Percentiles rank a stretch among this genome's conserved stretches.
These are phyloP conservation scores for Dactylellina cionopaga DNA, from an alignment of 2,329 filamentous ascomycete species.

Conservation along the genomic window DNA sequence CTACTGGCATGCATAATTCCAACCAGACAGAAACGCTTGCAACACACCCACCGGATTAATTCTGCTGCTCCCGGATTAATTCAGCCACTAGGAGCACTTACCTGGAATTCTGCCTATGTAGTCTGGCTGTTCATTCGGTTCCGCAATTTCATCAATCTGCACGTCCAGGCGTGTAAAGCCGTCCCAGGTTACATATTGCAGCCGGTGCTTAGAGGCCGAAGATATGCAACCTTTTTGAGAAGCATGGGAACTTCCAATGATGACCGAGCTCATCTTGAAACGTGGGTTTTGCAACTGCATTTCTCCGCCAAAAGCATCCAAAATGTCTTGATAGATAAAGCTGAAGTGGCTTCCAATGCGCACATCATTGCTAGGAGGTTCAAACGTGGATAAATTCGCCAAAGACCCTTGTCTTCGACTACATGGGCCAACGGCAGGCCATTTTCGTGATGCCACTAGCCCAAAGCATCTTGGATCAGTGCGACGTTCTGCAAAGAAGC, in stretches of 20 bases:
- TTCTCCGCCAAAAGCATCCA: constrained; percentile 20
- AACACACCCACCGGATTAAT: constrained; percentile 54
- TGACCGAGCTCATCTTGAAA: constrained; percentile 42
- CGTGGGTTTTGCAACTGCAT: constrained; percentile 40
- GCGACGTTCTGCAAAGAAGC: constrained; percentile 21
- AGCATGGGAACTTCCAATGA: constrained; percentile 19
- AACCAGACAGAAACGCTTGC: constrained; percentile 37
- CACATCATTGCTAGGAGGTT: too few species aligned
- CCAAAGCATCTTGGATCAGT: constrained; percentile 18
- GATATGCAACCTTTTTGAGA: constrained; percentile 8
- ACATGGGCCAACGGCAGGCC: constrained; percentile 14
- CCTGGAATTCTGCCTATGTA: constrained; percentile 50
- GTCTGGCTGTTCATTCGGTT: constrained; percentile 37
- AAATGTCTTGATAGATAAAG: constrained; percentile 35
- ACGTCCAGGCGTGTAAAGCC: constrained; percentile 23
- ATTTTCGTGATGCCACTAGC: background rate
- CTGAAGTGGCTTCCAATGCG: constrained; percentile 17
- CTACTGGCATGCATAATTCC: constrained; percentile 15
- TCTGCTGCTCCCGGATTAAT: constrained; percentile 46
- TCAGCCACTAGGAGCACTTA: constrained; percentile 45
- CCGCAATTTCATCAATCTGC: constrained; percentile 45
- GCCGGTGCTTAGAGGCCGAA: constrained; percentile 11
- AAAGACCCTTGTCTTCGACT: constrained; percentile 16
- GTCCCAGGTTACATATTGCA: constrained; percentile 26
- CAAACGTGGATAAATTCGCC: constrained; percentile 50